phyloP scores from a whole-genome alignment of 768 basidiomycete species.

The Suillus fuscotomentosus region DNA sequence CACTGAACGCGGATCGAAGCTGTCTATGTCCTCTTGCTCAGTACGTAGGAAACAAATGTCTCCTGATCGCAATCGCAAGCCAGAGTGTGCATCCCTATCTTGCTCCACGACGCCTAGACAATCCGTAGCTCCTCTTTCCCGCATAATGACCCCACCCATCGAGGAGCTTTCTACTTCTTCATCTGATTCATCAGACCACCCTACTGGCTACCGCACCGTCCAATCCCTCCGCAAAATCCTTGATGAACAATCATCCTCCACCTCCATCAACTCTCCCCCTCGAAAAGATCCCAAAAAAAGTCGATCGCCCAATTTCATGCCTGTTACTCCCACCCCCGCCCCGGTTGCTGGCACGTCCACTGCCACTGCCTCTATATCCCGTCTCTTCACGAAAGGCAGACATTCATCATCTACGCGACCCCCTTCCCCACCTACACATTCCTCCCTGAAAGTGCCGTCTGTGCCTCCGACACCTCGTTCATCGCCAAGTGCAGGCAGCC shows the following conservation, averaged over 20 bases:
- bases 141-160: conserved; percentile 53
- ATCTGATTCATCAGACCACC: conserved; percentile 50
- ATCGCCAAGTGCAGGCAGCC: conserved; percentile 30
- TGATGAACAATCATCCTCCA: conserved; percentile 43
- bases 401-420: conserved; percentile 63
- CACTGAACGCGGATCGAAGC: conserved; percentile 20
- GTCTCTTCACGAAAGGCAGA: conserved; percentile 65
- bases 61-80: conserved; percentile 14
- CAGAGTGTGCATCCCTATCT: conserved; percentile 16
- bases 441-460: conserved; percentile 41
- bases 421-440: conserved; percentile 57
- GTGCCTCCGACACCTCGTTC: conserved; percentile 35
- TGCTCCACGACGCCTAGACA: conserved; percentile 32
- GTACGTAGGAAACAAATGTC: conserved; percentile 9
- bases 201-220: conserved; percentile 59
- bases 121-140: conserved; percentile 19
- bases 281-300: conserved; percentile 12
- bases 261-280: conserved; percentile 17
- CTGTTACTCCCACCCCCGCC: conserved; percentile 44
- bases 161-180: conserved; percentile 55
- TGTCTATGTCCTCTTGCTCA: conserved; percentile 16
- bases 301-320: conserved; percentile 33
- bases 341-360: conserved; percentile 62
- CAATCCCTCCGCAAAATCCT: conserved; percentile 70
- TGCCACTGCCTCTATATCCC: conserved; percentile 75